Evolutionary conservation across 2,329 filamentous ascomycete genomes (phyloP), one percentile per base, ranked within the genome.

Genomic region (Fonsecaea erecta): DNA sequence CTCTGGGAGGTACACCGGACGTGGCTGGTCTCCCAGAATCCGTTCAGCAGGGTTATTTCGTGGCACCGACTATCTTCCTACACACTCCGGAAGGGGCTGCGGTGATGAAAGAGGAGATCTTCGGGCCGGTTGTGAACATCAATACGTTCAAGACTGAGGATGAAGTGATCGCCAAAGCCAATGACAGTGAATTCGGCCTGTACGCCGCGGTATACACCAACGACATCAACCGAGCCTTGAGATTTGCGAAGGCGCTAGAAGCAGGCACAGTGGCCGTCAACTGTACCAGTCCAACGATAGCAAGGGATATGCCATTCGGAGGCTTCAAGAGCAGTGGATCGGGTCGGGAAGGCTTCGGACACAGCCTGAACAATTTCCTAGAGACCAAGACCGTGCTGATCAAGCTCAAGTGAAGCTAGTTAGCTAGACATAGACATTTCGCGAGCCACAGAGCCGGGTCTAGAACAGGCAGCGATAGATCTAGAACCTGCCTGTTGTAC

Each of bases 311-410:
- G 54, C 85, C 85, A 35, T 93, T 93, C 71, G 89, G 90, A 60
- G 92, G 92, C 0, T 92, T 85, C 82, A 94, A 93, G 80, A 85
- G 92, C 79, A 86, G 82, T 28, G 91, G 92, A 67, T 90, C 93
- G 63, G 91, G 91, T 52, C 87, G 90, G 63, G 92, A 96, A 77
- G 81, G 90, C 3, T 88, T 89, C 68, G 87, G 90, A 81, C 85
- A 85, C 51, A 88, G 85, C 3, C 74, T 88, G 67, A 84, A 85
- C 64, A 84, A 84, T 16, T 88, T 88, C 73, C 83, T 84, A 30
- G 84, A 87, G 72, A 80, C 81, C 65, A 88, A 88, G 78, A 79
- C 79, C n/a, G 74, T 81, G 52, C 77, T 81, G 72, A 77, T 82
- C 37, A 82, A 81, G 64, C 68, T 70, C 34, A 58, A 56, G 40